Evolutionary conservation across 2,329 filamentous ascomycete genomes (phyloP).

Genomic region (Pseudogymnoascus sp.): DNA sequence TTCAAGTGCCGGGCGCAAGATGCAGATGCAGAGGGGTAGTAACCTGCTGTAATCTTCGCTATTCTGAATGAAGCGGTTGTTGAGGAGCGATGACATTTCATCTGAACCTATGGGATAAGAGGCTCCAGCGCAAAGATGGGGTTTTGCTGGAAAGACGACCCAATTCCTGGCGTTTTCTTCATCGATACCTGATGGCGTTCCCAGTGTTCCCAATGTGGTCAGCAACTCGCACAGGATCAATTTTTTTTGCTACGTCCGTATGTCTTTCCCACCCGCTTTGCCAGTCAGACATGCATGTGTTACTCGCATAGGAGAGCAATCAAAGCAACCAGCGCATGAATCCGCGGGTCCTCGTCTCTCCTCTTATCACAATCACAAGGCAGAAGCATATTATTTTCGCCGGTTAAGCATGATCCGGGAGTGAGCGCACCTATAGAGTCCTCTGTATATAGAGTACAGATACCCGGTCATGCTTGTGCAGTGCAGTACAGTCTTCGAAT

Average conservation of each 20-base stretch:
- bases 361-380: not conserved
- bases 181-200: not conserved
- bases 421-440: too few relatives aligned
- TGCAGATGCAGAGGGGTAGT: not conserved
- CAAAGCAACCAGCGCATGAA: not conserved
- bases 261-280: not conserved
- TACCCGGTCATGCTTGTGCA: too few relatives aligned
- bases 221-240: not conserved
- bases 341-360: not conserved
- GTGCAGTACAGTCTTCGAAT: too few relatives aligned
- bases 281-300: not conserved
- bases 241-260: not conserved
- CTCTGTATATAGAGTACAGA: too few relatives aligned
- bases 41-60: not conserved
- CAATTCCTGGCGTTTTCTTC: not conserved
- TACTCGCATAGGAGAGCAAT: not conserved
- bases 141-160: not conserved
- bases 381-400: not conserved
- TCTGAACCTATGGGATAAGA: not conserved
- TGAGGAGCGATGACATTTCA: not conserved
- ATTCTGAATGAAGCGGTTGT: not conserved
- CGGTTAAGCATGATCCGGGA: too few relatives aligned
- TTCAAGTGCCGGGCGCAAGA: not conserved
- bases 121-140: not conserved
- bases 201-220: not conserved